Conservation (phyloP, 2,329 filamentous ascomycete species). For the Zarea fungicola region DNA sequence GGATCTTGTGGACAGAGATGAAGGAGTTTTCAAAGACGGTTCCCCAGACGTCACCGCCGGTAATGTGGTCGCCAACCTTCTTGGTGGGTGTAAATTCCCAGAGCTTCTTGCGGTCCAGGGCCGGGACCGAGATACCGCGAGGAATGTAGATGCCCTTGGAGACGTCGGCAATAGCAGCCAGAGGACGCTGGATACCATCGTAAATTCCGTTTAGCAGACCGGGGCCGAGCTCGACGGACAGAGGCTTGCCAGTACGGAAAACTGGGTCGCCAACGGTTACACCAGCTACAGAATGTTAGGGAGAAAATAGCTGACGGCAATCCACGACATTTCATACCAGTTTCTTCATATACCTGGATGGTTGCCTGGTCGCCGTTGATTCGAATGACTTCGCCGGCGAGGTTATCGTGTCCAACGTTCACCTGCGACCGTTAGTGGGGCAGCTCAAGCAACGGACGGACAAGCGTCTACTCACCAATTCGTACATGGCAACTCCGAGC, state of each 20-base stretch:
- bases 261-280: conserved; percentile 96
- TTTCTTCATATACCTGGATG: conserved; percentile 99
- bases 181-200: conserved; percentile 95
- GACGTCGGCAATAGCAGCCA: conserved; percentile 72
- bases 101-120: conserved; percentile 84
- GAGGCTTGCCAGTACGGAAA: conserved; percentile 81
- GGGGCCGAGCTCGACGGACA: conserved; percentile 95
- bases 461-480: conserved; percentile 61
- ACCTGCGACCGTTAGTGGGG: conserved; percentile 50
- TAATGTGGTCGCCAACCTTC: conserved; percentile 96
- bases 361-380: conserved; percentile 94
- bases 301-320: too few relatives aligned
- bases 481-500: conserved; percentile 99
- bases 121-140: conserved; percentile 81
- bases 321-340: conserved; percentile 54
- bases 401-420: conserved; percentile 83
- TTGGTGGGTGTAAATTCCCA: conserved; percentile 91
- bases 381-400: conserved; percentile 96
- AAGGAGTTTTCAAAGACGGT: conserved; percentile 95
- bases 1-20: conserved; percentile 85
- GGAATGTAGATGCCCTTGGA: conserved; percentile 95
- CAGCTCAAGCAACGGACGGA: neutral
- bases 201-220: conserved; percentile 99
- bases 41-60: conserved; percentile 94
- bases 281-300: conserved; percentile 59